A percentile compares a stretch with the other conserved stretches of the same genome.
These are phyloP conservation scores for Anisodus acutangulus DNA, from an alignment of 257 asterid genomes.

Conservation along the genomic window DNA sequence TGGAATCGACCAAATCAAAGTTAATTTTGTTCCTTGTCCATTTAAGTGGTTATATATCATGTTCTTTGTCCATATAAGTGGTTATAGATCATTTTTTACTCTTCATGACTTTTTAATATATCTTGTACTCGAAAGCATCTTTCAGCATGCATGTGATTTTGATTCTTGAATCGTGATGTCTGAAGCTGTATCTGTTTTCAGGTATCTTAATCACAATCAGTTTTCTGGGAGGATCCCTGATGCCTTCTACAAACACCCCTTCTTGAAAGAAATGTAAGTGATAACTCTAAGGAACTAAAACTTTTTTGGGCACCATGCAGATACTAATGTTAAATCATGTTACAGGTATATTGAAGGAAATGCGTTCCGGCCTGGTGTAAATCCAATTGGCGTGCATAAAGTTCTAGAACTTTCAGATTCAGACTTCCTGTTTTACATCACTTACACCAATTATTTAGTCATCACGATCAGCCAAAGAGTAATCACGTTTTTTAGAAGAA, in stretches of 20 bases:
- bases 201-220: conserved; percentile 94
- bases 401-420: conserved; percentile 79
- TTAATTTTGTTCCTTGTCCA: not conserved
- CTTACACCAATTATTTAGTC: not conserved
- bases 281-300: not conserved
- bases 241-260: conserved; percentile 90
- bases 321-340: not conserved
- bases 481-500: not conserved
- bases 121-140: not conserved
- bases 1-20: not conserved
- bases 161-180: not conserved
- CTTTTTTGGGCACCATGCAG: not conserved
- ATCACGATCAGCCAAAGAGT: not conserved
- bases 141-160: not conserved
- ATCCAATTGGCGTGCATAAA: conserved; percentile 80
- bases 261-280: conserved; percentile 85
- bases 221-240: conserved; percentile 94
- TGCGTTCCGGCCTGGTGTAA: conserved; percentile 76
- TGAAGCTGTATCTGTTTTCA: conserved; percentile 32
- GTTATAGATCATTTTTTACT: not conserved
- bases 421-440: conserved; percentile 60
- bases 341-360: conserved; percentile 86
- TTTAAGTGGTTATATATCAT: not conserved
- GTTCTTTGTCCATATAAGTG: too few relatives aligned
- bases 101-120: not conserved